Evolutionary conservation across 1,284 basidiomycete species (phyloP).

Genomic region (Apiotrichum domesticum): DNA sequence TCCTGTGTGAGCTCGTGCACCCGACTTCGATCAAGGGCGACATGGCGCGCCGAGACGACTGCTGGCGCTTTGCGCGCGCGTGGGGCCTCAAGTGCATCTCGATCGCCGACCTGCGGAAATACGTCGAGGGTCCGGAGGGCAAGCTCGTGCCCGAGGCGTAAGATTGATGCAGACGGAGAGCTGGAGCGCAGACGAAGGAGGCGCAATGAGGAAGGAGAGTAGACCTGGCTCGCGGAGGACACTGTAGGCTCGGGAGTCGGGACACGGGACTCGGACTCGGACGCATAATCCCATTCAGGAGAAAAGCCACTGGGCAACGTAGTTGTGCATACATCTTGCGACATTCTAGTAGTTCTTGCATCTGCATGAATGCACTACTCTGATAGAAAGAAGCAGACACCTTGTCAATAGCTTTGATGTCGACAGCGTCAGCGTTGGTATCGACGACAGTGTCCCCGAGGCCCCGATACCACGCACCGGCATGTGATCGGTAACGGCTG

Average conservation of each 20-base stretch:
- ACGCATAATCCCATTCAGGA: no score
- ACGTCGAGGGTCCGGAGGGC: constrained; percentile 22
- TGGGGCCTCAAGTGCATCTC: constrained; percentile 93
- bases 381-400: background rate
- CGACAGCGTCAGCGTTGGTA: no score
- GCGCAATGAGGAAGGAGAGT: no score
- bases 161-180: background rate
- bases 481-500: no score
- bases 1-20: constrained; percentile 93
- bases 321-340: no score
- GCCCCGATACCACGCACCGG: no score
- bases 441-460: no score
- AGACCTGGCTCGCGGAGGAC: no score
- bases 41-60: constrained; percentile 96
- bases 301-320: background rate
- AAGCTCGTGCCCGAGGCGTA: constrained; percentile 8
- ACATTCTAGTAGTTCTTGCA: background rate
- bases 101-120: constrained; percentile 61
- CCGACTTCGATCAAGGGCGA: constrained; percentile 74
- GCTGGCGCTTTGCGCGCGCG: constrained; percentile 80
- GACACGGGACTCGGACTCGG: no score
- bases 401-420: no score
- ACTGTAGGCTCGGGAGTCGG: no score
- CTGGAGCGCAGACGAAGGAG: no score
- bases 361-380: constrained; percentile 3